Evolutionary conservation across 257 asterid species (phyloP), one percentile per base, ranked within the genome.

Genomic region (Vinca minor): DNA sequence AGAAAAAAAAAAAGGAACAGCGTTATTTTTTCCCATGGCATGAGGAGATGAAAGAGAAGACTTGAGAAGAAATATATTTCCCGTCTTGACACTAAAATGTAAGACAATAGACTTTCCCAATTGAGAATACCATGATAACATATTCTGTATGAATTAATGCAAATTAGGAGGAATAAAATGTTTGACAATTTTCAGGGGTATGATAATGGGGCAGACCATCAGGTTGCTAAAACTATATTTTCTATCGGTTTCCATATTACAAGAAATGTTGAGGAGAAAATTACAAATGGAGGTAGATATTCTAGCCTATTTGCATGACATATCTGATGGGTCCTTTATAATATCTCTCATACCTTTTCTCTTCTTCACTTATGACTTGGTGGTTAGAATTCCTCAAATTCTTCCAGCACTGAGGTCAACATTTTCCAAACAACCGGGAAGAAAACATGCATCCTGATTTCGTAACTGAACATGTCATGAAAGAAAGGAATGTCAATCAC

Each of bases 241-340:
- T 93, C 98, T 69, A 97, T 96, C 14, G 75, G 88, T 68, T 92
- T 85, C 65, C 96, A 85, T 73, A 81, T n/a, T n/a, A n/a, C n/a
- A n/a, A n/a, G n/a, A n/a, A n/a, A n/a, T n/a, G n/a, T n/a, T n/a
- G n/a, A n/a, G n/a, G n/a, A n/a, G n/a, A n/a, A n/a, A n/a, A n/a
- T n/a, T n/a, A n/a, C n/a, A n/a, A n/a, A 71, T 58, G 75, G 71
- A 78, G 96, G 98, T 92, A 76, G 31, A 17, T 31, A 60, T 56
- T 63, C 35, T 4, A 52, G 55, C 18, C 38, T 55, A 52, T 36
- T 44, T 34, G 35, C 11, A 25, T 52, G 34, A 70, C 35, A 46
- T n/a, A 1, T 34, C 4, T 56, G 32, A 15, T 63, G 41, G 28
- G 26, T 62, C 28, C 29, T n/a, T 12, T 58, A 32, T 21, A 11